Evolutionary conservation across 2,329 filamentous ascomycete genomes (phyloP).

Genomic region (Xylaria digitata): DNA sequence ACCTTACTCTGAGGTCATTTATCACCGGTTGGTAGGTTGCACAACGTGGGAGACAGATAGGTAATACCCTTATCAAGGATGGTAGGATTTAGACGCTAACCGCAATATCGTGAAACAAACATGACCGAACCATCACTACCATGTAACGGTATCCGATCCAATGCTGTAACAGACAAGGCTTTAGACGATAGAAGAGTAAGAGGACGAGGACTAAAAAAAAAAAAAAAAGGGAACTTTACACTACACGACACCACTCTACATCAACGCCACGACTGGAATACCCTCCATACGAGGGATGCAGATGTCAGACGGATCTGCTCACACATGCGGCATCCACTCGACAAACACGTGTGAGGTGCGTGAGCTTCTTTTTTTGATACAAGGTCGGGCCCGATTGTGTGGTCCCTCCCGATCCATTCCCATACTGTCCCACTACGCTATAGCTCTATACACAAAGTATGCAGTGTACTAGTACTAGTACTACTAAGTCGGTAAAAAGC

Average conservation of each 20-base stretch:
- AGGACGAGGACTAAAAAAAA: not conserved
- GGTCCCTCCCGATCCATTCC: constrained; percentile 25
- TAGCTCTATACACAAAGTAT: not conserved
- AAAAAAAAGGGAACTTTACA: too few species aligned
- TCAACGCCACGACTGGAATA: constrained; percentile 7
- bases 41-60: not conserved
- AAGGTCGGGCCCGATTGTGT: constrained; percentile 32
- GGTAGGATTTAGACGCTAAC: constrained; percentile 2
- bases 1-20: not conserved
- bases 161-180: constrained; percentile 1
- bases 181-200: constrained; percentile 3
- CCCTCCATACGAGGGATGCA: constrained; percentile 30
- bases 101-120: constrained; percentile 2
- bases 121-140: not conserved
- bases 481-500: too few species aligned
- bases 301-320: constrained; percentile 20
- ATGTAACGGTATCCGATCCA: not conserved
- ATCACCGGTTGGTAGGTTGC: not conserved
- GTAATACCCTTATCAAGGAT: not conserved
- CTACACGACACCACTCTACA: too few species aligned
- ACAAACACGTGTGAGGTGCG: constrained; percentile 30
- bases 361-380: constrained; percentile 31
- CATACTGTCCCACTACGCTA: constrained; percentile 1
- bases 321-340: constrained; percentile 22
- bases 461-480: too few species aligned